Conservation (phyloP, 2,329 filamentous ascomycete species). For the Cladosporium sp. region DNA sequence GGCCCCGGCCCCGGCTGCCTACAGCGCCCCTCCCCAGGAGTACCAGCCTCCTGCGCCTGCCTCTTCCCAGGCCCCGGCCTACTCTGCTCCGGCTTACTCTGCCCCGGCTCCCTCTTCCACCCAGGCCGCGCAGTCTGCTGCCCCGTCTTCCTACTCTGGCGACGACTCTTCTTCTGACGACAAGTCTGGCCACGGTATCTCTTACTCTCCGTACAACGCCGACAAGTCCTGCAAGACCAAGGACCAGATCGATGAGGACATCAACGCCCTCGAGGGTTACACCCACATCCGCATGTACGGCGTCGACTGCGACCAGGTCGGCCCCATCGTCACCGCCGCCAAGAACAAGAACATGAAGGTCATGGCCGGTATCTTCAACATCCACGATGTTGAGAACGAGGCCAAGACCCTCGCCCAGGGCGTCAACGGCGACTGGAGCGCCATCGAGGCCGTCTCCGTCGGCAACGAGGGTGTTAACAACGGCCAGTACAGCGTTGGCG, state of each 20-base stretch:
- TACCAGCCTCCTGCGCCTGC: slow-evolving; percentile 14
- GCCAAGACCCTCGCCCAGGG: slow-evolving; percentile 56
- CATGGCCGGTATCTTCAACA: slow-evolving; percentile 68
- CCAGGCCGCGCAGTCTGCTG: neutral
- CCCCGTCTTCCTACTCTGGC: neutral
- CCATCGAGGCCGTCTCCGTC: slow-evolving; percentile 65
- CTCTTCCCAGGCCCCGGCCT: slow-evolving; percentile 11
- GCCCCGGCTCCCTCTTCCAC: slow-evolving; percentile 13
- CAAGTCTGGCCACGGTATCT: slow-evolving; percentile 42
- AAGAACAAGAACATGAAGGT: slow-evolving; percentile 61
- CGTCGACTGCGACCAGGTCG: slow-evolving; percentile 68
- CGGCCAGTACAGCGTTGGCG: slow-evolving; percentile 43
- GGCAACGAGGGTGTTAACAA: slow-evolving; percentile 77
- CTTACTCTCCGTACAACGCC: slow-evolving; percentile 53
- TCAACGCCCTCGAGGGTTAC: slow-evolving; percentile 54
- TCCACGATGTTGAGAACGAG: slow-evolving; percentile 50
- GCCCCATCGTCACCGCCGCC: slow-evolving; percentile 56
- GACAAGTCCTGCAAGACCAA: slow-evolving; percentile 61
- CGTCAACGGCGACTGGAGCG: slow-evolving; percentile 58
- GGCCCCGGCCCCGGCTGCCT: neutral
- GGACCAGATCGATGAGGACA: slow-evolving; percentile 58
- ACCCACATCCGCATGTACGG: slow-evolving; percentile 70
- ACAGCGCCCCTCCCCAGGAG: slow-evolving; percentile 11
- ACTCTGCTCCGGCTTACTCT: slow-evolving; percentile 14
- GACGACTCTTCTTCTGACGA: slow-evolving; percentile 6